These are phyloP conservation scores for Apiotrichum gamsii DNA, from an alignment of 1,284 basidiomycete genomes.

Conservation along the genomic window DNA sequence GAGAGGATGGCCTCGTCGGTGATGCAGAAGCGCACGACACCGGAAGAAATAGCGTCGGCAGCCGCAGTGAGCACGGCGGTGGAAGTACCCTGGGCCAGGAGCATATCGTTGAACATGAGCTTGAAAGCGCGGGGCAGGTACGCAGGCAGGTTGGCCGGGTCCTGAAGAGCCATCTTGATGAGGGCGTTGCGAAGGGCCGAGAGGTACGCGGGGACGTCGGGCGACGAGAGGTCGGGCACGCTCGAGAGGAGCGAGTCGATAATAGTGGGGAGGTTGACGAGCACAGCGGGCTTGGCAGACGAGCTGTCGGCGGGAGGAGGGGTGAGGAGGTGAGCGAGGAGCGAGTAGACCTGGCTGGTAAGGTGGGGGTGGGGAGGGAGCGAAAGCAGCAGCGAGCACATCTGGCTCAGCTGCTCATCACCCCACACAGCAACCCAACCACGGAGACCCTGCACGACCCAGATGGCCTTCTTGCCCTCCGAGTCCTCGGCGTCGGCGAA, in stretches of 20 bases:
- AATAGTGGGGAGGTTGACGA: slow-evolving; percentile 57
- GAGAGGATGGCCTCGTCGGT: slow-evolving; percentile 57
- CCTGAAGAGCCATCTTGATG: slow-evolving; percentile 43
- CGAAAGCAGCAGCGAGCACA: slow-evolving; percentile 64
- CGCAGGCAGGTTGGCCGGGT: slow-evolving; percentile 34
- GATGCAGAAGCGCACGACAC: slow-evolving; percentile 62
- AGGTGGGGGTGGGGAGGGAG: slow-evolving; percentile 79
- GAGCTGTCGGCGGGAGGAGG: slow-evolving; percentile 41
- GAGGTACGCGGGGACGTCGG: slow-evolving; percentile 52
- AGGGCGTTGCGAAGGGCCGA: slow-evolving; percentile 52
- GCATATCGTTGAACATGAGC: slow-evolving; percentile 63
- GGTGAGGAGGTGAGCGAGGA: slow-evolving; percentile 68
- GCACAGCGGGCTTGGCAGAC: slow-evolving; percentile 33
- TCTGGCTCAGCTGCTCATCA: slow-evolving; percentile 63
- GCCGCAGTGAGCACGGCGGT: slow-evolving; percentile 53
- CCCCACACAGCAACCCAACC: slow-evolving; percentile 57
- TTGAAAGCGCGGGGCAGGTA: slow-evolving; percentile 67
- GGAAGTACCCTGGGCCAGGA: slow-evolving; percentile 31
- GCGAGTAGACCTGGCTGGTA: slow-evolving; percentile 71
- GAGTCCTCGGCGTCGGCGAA: slow-evolving; percentile 50
- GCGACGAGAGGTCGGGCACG: slow-evolving; percentile 58
- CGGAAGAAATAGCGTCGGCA: slow-evolving; percentile 54
- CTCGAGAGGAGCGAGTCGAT: slow-evolving; percentile 68
- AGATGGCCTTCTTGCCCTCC: slow-evolving; percentile 66
- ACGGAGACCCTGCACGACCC: slow-evolving; percentile 66